A percentile compares a stretch with the other conserved stretches of the same genome.
phyloP scores from a whole-genome alignment of 208 protist genomes.

The Crithidia bombi region DNA sequence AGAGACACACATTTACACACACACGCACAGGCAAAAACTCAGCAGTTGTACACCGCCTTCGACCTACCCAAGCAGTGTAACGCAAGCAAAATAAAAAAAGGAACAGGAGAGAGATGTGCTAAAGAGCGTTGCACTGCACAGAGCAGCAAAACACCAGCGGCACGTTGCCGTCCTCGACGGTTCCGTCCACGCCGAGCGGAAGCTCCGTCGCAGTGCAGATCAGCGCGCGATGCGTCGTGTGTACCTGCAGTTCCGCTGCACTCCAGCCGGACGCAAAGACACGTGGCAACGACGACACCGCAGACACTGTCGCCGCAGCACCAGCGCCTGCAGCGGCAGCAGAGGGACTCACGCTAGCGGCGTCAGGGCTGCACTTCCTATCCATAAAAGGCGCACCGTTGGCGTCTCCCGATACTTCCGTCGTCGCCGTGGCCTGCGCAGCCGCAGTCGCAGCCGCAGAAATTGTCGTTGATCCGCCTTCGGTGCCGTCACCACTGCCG shows the following conservation, averaged over 20 bases:
- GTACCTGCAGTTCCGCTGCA: slow-evolving; percentile 36
- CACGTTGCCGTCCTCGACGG: slow-evolving; percentile 23
- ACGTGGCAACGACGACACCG: not conserved
- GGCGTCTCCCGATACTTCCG: not conserved
- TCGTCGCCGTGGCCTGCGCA: not conserved
- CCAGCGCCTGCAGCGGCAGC: not conserved
- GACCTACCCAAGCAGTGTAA: not conserved
- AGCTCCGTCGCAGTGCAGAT: slow-evolving; percentile 30
- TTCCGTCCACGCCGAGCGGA: slow-evolving; percentile 1
- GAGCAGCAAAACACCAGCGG: slow-evolving; percentile 35
- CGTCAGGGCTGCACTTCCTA: no score
- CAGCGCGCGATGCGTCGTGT: slow-evolving; percentile 28
- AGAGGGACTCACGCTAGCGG: no score
- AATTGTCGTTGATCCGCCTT: not conserved
- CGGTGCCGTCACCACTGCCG: not conserved
- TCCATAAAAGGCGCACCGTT: no score
- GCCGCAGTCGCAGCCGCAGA: not conserved
- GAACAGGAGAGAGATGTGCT: not conserved
- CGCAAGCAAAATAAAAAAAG: not conserved
- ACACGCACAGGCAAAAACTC: no score
- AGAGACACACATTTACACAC: not conserved
- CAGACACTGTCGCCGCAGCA: not conserved
- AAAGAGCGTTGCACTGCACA: not conserved
- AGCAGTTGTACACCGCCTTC: no score
- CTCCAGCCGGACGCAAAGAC: slow-evolving; percentile 26